Base-by-base conservation (phyloP, 345 rosid genomes). In the Noccaea bulbosa region DNA sequence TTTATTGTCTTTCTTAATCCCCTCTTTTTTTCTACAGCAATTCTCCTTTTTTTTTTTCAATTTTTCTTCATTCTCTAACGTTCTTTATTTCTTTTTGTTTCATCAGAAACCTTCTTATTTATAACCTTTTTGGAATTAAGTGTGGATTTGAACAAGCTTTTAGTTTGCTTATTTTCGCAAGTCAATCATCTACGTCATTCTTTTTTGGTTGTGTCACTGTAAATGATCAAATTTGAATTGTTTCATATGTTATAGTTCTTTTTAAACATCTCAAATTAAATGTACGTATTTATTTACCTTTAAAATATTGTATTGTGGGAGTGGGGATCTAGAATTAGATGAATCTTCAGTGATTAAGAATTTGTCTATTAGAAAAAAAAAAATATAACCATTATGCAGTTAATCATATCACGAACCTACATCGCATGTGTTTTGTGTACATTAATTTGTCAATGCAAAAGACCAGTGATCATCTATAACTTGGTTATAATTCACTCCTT, bases 91-190 rank as follows among this genome's bases (percentile, higher is more conserved):
- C 73, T 67, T 74, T 74, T 67, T 52, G 64, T 61, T 74, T 67
- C 56, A 68, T 52, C 16, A 53, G 62, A 41, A 50, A 30, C 20
- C 16, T 65, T 57, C 52, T 50, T 59, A 58, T 44, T 67, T 67
- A n/a, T 74, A 61, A 60, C 24, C 78, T 60, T 74, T 74, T 61
- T 52, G 56, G 73, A 74, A 60, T 60, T 60, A 60, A 61, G 69
- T 67, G 73, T 74, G 10, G 40, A 73, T 66, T 49, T 49, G 43
- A n/a, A 60, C 43, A 43, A 61, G 27, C 30, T 14, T 41, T 60
- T 34, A 17, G 8, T 50, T 59, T 50, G 17, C 48, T 74, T 50
- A 43, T 50, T 49, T 59, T 74, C 43, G 22, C 40, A 58, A 65
- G 51, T 47, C 58, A 65, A 50, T 64, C 50, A 46, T 46, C 41